Evolutionary conservation across 2,329 filamentous ascomycete genomes (phyloP).

Genomic region (Stachybotrys elegans): DNA sequence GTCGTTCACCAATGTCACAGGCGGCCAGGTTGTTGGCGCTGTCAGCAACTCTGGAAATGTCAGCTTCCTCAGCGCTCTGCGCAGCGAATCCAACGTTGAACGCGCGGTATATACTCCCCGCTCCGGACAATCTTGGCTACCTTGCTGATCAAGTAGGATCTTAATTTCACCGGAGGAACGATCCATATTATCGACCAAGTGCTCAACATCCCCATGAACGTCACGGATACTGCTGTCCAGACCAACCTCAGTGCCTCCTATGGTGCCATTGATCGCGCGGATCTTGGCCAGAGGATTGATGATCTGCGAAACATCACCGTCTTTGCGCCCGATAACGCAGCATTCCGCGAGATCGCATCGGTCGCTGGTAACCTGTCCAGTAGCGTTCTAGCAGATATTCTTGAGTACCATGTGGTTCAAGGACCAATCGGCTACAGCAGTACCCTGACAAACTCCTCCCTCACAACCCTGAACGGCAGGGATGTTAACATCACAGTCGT

Average conservation of each 20-base stretch:
- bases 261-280: conserved; percentile 17
- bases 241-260: conserved; percentile 15
- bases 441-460: conserved; percentile 17
- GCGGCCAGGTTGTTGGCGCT: conserved; percentile 37
- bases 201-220: conserved; percentile 27
- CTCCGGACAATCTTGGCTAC: not conserved
- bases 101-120: conserved; percentile 17
- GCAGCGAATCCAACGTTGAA: conserved; percentile 31
- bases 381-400: conserved; percentile 40
- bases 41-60: conserved; percentile 37
- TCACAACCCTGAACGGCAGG: conserved; percentile 18
- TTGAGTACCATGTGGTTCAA: conserved; percentile 58
- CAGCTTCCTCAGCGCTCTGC: conserved; percentile 38
- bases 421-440: conserved; percentile 36
- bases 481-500: conserved; percentile 34
- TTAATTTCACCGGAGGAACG: conserved; percentile 38
- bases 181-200: conserved; percentile 46
- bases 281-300: conserved; percentile 16
- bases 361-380: conserved; percentile 37
- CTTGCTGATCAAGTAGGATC: conserved; percentile 22
- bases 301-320: conserved; percentile 42
- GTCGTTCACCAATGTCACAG: conserved; percentile 35
- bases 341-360: conserved; percentile 51
- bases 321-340: conserved; percentile 55
- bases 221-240: conserved; percentile 23